Conservation (phyloP, 805 yeast species). For the Candida krabiensis region DNA sequence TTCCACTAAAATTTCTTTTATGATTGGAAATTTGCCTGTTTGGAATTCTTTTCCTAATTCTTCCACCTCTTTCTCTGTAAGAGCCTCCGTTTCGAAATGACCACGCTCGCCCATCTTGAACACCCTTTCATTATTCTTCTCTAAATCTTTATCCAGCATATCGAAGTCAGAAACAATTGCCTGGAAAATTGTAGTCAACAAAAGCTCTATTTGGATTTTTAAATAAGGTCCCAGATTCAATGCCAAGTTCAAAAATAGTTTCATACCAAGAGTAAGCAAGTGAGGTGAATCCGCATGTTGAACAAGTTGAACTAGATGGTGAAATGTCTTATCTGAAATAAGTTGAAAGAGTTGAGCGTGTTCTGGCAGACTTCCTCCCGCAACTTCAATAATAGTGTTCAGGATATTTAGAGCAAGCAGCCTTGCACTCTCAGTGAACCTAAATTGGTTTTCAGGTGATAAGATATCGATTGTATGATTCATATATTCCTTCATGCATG, state of each 20-base stretch:
- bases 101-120: slow-evolving; percentile 30
- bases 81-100: slow-evolving; percentile 23
- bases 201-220: slow-evolving; percentile 78
- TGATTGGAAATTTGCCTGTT: slow-evolving; percentile 43
- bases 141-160: slow-evolving; percentile 28
- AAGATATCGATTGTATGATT: slow-evolving; percentile 75
- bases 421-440: slow-evolving; percentile 84
- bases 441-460: slow-evolving; percentile 78
- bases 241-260: slow-evolving; percentile 70
- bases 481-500: slow-evolving; percentile 74
- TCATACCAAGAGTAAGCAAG: slow-evolving; percentile 72
- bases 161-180: slow-evolving; percentile 28
- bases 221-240: slow-evolving; percentile 64
- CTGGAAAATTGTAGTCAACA: slow-evolving; percentile 62
- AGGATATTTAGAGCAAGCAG: slow-evolving; percentile 78
- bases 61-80: slow-evolving; percentile 28
- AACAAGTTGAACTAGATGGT: slow-evolving; percentile 76
- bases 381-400: slow-evolving; percentile 76
- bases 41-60: slow-evolving; percentile 39
- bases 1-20: slow-evolving; percentile 83
- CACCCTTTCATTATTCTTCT: slow-evolving; percentile 27
- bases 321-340: slow-evolving; percentile 80
- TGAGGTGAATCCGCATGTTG: slow-evolving; percentile 73
- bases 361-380: slow-evolving; percentile 60
- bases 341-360: slow-evolving; percentile 68